These are phyloP conservation scores for Cladophialophora psammophila DNA, from an alignment of 2,329 filamentous ascomycete genomes.

Conservation along the genomic window DNA sequence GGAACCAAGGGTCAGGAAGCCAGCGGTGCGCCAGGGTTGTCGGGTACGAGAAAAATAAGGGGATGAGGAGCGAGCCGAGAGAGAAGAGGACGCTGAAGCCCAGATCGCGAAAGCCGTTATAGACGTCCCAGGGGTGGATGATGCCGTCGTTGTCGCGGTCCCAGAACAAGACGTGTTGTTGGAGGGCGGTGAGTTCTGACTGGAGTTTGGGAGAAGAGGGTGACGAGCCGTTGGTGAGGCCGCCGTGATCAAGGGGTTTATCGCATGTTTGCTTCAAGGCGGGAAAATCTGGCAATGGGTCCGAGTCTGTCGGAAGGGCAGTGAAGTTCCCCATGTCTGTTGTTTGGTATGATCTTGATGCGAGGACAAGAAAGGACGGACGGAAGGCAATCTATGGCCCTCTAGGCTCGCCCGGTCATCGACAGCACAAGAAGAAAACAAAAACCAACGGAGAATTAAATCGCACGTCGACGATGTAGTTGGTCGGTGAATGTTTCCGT, in stretches of 20 bases:
- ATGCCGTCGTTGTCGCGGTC: constrained; percentile 61
- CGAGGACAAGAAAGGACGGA: neutral
- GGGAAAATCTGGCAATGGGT: neutral
- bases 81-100: constrained; percentile 51
- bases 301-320: neutral
- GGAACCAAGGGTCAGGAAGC: constrained; percentile 56
- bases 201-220: neutral
- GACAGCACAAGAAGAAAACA: neutral
- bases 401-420: neutral
- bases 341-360: neutral
- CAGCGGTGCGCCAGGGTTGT: constrained; percentile 47
- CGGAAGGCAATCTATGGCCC: neutral
- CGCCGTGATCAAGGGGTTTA: neutral
- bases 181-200: constrained; percentile 25
- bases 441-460: neutral
- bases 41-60: constrained; percentile 56
- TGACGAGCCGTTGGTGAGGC: neutral
- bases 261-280: neutral
- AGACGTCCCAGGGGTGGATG: constrained; percentile 62
- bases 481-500: neutral
- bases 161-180: constrained; percentile 55
- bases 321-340: neutral
- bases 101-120: constrained; percentile 54
- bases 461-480: neutral
- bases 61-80: constrained; percentile 50